phyloP scores from a whole-genome alignment of 371 early-diverging fungal species.

The Blakeslea trispora region DNA sequence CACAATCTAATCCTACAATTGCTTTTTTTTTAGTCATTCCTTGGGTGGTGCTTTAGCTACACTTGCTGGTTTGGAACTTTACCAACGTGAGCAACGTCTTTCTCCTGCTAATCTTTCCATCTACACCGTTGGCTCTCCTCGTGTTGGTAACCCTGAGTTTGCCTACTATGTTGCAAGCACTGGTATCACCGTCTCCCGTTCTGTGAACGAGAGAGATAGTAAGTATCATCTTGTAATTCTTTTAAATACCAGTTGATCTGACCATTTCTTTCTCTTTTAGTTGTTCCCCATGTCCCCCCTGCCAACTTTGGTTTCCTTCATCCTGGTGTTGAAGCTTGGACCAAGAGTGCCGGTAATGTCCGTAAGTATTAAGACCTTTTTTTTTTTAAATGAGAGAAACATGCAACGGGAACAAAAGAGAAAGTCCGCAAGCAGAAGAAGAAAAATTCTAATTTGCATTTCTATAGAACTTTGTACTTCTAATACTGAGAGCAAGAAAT shows the following conservation, averaged over 20 bases:
- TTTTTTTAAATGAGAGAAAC: no score
- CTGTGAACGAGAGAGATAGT: constrained; percentile 51
- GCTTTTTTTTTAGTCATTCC: no score
- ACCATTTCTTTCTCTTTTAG: neutral
- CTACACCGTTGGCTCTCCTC: constrained; percentile 45
- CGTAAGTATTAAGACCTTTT: constrained; percentile 16
- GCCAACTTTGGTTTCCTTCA: constrained; percentile 47
- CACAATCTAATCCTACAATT: no score
- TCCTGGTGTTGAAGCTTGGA: constrained; percentile 50
- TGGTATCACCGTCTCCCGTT: constrained; percentile 34
- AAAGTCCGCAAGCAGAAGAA: no score
- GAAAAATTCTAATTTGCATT: no score
- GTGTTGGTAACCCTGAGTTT: constrained; percentile 51
- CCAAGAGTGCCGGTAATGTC: constrained; percentile 16
- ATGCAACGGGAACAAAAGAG: no score
- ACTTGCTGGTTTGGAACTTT: constrained; percentile 30
- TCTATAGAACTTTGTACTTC: constrained; percentile 19
- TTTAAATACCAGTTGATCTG: no score
- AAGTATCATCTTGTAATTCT: no score
- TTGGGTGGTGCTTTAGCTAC: constrained; percentile 29
- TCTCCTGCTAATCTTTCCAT: constrained; percentile 13
- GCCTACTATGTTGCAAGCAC: constrained; percentile 36
- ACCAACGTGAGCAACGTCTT: constrained; percentile 21
- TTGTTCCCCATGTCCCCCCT: constrained; percentile 60
- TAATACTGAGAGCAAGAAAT: constrained; percentile 10